Evolutionary conservation across 2,329 filamentous ascomycete genomes (phyloP), one percentile per base, ranked within the genome.

Genomic region (Calonectria multiphialidica): DNA sequence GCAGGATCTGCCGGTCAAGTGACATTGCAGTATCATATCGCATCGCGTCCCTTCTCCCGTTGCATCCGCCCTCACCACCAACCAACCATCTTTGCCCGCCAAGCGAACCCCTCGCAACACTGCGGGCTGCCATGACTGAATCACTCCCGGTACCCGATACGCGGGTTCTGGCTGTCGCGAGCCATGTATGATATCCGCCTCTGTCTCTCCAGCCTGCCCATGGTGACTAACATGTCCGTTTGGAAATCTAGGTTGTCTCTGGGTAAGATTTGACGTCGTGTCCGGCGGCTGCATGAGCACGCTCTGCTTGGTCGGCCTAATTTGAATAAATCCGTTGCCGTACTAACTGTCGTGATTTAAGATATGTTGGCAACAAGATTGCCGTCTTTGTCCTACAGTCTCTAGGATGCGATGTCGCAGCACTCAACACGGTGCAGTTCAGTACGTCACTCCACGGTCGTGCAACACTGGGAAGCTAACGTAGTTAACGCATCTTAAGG

Each of bases 341-440:
- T 55, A 40, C 66, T 68, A 28, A 68, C 23, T 8, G 9, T 15
- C 16, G 33, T 25, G 28, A 28, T 50, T 35, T 15, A 83, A 98
- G 97, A 82, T 96, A 98, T 89, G 97, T 99, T 77, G 97, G 97
- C 64, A 99, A 99, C 83, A 98, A 96, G 80, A 98, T 99, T 88
- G 96, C 96, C 49, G 95, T 95, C 1, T 97, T 98, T 81, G 95
- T 96, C 76, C 93, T 99, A 89, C 96, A 99, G 84, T 93, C 94
- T 1, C 86, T 99, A 63, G 97, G 97, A 59, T 98, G 95, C 81
- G 96, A 99, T 80, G 96, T 98, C 8, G 94, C 95, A 10, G 95
- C 95, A 2, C 89, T 99, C 79, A 98, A 99, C 83, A 99, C 97
- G 0, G 97, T 99, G 8, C 94, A 99, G 80, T 99, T 98, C 87